Evolutionary conservation across 2,329 filamentous ascomycete genomes (phyloP).

Genomic region (Ambrosiella xylebori): DNA sequence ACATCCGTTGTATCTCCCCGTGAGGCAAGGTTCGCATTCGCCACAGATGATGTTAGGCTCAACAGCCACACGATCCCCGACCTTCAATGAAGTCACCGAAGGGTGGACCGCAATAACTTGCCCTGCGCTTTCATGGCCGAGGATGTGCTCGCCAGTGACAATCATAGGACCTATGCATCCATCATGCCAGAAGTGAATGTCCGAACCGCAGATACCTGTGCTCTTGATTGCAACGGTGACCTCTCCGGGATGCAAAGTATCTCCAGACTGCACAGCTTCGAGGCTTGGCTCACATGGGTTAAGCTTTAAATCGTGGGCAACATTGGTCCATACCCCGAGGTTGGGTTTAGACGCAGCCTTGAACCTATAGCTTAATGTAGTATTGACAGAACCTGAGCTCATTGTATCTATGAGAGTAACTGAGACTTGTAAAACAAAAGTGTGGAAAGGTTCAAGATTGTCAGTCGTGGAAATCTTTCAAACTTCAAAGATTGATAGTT

Average conservation of each 20-base stretch:
- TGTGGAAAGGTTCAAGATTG: too few relatives aligned
- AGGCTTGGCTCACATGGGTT: conserved; percentile 58
- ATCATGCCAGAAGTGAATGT: conserved; percentile 94
- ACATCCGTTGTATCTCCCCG: conserved; percentile 90
- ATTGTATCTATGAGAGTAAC: background rate
- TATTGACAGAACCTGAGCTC: background rate
- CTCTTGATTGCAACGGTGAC: conserved; percentile 80
- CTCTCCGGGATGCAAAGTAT: conserved; percentile 59
- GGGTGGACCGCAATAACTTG: conserved; percentile 67
- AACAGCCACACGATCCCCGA: conserved; percentile 81
- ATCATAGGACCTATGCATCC: conserved; percentile 95
- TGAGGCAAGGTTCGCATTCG: conserved; percentile 77
- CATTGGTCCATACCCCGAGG: conserved; percentile 93
- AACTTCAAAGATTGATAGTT: too few relatives aligned
- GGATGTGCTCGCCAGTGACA: conserved; percentile 71
- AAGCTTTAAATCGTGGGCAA: conserved; percentile 80
- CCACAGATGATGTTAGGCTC: conserved; percentile 91
- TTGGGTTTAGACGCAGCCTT: conserved; percentile 47
- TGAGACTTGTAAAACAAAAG: background rate
- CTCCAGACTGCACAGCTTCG: conserved; percentile 53
- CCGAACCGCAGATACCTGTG: conserved; percentile 93
- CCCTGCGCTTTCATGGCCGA: conserved; percentile 86
- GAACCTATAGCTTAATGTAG: background rate
- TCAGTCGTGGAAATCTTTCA: too few relatives aligned
- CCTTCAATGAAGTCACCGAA: conserved; percentile 58